phyloP scores from a whole-genome alignment of 2,329 filamentous ascomycete genomes.

The Intubia oerlemansii region DNA sequence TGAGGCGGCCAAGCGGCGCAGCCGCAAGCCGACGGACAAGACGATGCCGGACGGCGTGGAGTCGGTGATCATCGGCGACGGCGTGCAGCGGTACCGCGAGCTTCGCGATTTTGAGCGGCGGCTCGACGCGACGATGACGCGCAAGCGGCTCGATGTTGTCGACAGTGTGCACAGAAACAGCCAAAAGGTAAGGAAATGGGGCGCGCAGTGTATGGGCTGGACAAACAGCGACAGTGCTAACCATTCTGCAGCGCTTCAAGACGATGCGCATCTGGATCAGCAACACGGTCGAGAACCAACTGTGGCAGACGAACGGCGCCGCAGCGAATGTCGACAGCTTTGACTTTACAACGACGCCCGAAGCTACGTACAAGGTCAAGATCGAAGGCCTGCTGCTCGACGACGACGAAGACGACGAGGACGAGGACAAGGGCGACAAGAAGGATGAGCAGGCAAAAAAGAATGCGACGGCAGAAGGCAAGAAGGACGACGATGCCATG shows the following conservation, averaged over 20 bases:
- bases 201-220: too few relatives aligned
- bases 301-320: slow-evolving; percentile 58
- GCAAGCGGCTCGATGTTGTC: slow-evolving; percentile 78
- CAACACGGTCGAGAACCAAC: slow-evolving; percentile 85
- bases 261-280: slow-evolving; percentile 86
- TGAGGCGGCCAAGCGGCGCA: slow-evolving; percentile 57
- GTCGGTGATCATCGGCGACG: slow-evolving; percentile 61
- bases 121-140: slow-evolving; percentile 80
- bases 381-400: slow-evolving; percentile 76
- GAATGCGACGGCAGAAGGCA: too few relatives aligned
- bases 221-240: too few relatives aligned
- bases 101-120: slow-evolving; percentile 72
- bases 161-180: slow-evolving; percentile 52
- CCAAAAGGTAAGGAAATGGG: too few relatives aligned
- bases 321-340: slow-evolving; percentile 51
- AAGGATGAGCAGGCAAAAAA: too few relatives aligned
- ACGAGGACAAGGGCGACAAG: slow-evolving; percentile 12
- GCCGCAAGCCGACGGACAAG: slow-evolving; percentile 83
- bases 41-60: slow-evolving; percentile 83
- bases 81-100: slow-evolving; percentile 60
- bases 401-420: slow-evolving; percentile 35
- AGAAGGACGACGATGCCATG: slow-evolving; percentile 33
- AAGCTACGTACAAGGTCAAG: slow-evolving; percentile 73
- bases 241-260: slow-evolving; percentile 47
- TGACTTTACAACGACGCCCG: slow-evolving; percentile 57